phyloP scores from a whole-genome alignment of 2,329 filamentous ascomycete species.

The Colletotrichum eleusines region DNA sequence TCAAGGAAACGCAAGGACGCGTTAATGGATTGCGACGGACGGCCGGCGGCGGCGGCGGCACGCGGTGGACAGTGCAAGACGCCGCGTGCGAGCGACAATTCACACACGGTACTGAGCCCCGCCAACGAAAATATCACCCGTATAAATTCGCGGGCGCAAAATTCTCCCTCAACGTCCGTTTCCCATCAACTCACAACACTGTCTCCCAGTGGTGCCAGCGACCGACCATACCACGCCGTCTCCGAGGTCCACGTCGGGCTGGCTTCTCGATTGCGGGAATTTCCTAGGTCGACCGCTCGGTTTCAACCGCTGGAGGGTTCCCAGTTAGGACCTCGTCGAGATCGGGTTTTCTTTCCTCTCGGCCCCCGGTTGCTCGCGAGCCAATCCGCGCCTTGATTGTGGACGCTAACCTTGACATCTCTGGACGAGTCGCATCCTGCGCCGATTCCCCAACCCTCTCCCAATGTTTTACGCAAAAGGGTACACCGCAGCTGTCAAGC shows the following conservation, averaged over 20 bases:
- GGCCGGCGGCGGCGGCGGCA: no score
- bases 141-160: background rate
- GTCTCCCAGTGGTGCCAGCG: background rate
- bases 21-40: conserved; percentile 34
- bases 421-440: background rate
- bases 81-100: background rate
- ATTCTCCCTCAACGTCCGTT: background rate
- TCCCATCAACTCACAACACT: background rate
- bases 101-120: conserved; percentile 6
- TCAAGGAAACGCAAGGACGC: conserved; percentile 19
- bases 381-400: background rate
- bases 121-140: background rate
- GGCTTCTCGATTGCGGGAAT: background rate
- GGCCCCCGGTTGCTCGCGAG: background rate
- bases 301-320: background rate
- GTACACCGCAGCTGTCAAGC: background rate
- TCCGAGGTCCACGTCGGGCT: background rate
- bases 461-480: background rate
- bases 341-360: background rate
- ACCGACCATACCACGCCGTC: background rate
- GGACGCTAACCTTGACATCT: background rate
- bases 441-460: background rate
- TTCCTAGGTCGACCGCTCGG: background rate
- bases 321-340: background rate
- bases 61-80: conserved; percentile 5